Evolutionary conservation across 495 filamentous ascomycete species (phyloP).

Genomic region (Filosporella fistucella): DNA sequence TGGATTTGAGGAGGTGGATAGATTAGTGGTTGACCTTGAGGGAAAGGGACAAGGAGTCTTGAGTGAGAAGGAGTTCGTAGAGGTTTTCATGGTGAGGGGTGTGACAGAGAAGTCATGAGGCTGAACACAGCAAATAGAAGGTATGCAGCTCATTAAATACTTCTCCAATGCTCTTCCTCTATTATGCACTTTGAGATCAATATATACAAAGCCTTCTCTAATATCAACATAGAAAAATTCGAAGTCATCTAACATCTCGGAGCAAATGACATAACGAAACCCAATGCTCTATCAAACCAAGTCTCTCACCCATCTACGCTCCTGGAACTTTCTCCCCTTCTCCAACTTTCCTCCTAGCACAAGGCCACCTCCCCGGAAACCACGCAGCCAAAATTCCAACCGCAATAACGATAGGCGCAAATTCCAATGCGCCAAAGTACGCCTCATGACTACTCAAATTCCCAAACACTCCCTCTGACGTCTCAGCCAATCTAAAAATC

Average conservation of each 20-base stretch:
- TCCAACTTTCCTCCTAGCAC: too few relatives aligned
- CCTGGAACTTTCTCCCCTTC: too few relatives aligned
- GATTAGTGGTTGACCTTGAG: constrained; percentile 26
- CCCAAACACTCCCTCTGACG: constrained; percentile 42
- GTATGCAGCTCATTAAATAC: too few relatives aligned
- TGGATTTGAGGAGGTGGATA: constrained; percentile 44
- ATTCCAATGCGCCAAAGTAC: constrained; percentile 30
- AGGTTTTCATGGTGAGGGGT: constrained; percentile 27
- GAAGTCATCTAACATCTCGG: too few relatives aligned
- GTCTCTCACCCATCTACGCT: too few relatives aligned
- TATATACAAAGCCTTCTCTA: too few relatives aligned
- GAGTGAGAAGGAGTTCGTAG: constrained; percentile 23
- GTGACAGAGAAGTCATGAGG: constrained; percentile 11
- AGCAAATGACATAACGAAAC: too few relatives aligned
- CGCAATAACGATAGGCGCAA: constrained; percentile 46
- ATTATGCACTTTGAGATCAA: too few relatives aligned
- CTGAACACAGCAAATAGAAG: too few relatives aligned
- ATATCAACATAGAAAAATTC: too few relatives aligned
- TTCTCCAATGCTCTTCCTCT: too few relatives aligned
- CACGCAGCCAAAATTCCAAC: constrained; percentile 37
- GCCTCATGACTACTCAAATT: constrained; percentile 21
- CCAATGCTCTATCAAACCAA: too few relatives aligned
- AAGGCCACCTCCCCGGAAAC: constrained; percentile 49
- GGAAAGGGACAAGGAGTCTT: constrained; percentile 14
- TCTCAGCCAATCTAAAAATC: constrained; percentile 50